Conservation (phyloP, 108 stramenopile species). For the Skeletonema potamos region DNA sequence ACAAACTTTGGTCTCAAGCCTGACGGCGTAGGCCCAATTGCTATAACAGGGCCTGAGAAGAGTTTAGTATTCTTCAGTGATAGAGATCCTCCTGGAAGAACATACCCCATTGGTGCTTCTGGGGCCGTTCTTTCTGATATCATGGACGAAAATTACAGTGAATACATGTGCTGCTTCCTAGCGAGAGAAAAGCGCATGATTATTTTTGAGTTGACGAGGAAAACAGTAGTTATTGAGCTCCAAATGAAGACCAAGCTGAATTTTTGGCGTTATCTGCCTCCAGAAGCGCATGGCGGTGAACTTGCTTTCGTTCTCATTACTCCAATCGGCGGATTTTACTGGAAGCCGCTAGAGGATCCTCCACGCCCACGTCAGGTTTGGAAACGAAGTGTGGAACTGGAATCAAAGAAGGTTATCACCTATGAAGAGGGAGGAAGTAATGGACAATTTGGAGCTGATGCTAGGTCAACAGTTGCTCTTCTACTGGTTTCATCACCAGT, state of each 20-base stretch:
- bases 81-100: slow-evolving; percentile 73
- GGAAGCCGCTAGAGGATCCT: slow-evolving; percentile 85
- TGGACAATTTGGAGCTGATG: slow-evolving; percentile 64
- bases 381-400: slow-evolving; percentile 78
- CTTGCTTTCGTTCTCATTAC: slow-evolving; percentile 85
- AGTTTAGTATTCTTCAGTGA: slow-evolving; percentile 80
- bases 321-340: slow-evolving; percentile 88
- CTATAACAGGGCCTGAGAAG: slow-evolving; percentile 88
- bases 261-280: slow-evolving; percentile 87
- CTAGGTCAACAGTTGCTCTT: slow-evolving; percentile 74
- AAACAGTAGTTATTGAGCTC: slow-evolving; percentile 83
- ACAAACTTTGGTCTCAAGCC: slow-evolving; percentile 24
- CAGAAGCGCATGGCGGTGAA: slow-evolving; percentile 75
- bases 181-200: slow-evolving; percentile 89
- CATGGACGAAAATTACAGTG: slow-evolving; percentile 72
- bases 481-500: slow-evolving; percentile 64
- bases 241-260: slow-evolving; percentile 95
- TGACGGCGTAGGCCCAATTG: slow-evolving; percentile 78
- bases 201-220: slow-evolving; percentile 74
- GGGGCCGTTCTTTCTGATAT: slow-evolving; percentile 88
- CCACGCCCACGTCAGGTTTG: slow-evolving; percentile 85
- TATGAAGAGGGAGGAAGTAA: slow-evolving; percentile 92
- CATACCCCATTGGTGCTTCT: slow-evolving; percentile 85
- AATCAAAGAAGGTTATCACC: slow-evolving; percentile 82
- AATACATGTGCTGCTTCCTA: slow-evolving; percentile 89